Evolutionary conservation across 345 rosid genomes (phyloP).

Genomic region (Citrus trifoliata): DNA sequence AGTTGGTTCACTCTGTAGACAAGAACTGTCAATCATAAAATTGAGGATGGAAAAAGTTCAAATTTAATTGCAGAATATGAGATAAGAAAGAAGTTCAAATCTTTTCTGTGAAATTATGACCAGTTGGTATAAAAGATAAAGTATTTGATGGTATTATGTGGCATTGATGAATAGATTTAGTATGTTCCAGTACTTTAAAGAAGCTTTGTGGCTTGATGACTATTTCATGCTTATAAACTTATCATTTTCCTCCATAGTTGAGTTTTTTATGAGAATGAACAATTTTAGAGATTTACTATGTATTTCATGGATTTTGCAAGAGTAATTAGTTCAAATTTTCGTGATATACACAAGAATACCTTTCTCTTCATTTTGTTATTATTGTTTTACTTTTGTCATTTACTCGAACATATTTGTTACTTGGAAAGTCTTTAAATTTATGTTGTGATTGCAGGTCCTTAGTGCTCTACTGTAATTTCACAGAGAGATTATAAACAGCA

Average conservation of each 20-base stretch:
- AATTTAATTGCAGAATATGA: background rate
- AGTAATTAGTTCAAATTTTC: background rate
- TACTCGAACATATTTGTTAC: background rate
- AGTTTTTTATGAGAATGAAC: background rate
- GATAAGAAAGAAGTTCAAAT: background rate
- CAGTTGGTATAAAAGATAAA: background rate
- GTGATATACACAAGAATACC: background rate
- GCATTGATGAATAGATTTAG: too few relatives aligned
- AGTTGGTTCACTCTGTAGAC: too few relatives aligned
- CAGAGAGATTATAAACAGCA: background rate
- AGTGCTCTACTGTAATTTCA: background rate
- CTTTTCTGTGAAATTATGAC: background rate
- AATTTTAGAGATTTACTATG: background rate
- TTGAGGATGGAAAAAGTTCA: background rate
- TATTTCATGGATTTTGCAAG: background rate
- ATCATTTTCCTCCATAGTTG: background rate
- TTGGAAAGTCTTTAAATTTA: background rate
- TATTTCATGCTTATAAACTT: background rate
- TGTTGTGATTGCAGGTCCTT: background rate
- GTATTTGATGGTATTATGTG: background rate
- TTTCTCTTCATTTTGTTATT: background rate
- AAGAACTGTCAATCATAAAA: too few relatives aligned
- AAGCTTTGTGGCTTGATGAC: background rate
- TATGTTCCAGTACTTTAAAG: background rate
- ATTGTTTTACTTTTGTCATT: background rate